Conservation (phyloP, 1,284 basidiomycete genomes). For the Exobasidium cylindrosporum region DNA sequence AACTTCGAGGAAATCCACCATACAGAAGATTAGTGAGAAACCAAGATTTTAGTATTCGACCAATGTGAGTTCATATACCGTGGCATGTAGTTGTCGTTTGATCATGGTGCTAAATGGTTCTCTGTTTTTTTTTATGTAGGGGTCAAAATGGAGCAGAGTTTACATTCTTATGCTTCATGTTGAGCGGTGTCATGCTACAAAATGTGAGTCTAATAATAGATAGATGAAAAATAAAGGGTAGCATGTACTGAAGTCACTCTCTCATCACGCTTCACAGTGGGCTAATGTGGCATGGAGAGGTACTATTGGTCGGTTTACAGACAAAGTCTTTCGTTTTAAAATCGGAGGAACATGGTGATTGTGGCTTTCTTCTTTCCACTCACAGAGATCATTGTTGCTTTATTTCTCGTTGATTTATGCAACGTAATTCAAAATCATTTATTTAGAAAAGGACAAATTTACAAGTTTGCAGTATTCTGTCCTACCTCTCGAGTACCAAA, state of each 20-base stretch:
- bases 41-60: constrained; percentile 4
- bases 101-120: no score
- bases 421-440: no score
- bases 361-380: neutral
- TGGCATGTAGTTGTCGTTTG: no score
- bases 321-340: neutral
- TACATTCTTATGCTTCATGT: constrained; percentile 2
- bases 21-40: neutral
- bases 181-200: constrained; percentile 2
- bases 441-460: no score
- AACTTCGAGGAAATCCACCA: constrained; percentile 4
- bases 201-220: neutral
- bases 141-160: neutral
- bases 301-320: neutral
- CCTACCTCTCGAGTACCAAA: constrained; percentile 17
- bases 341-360: constrained; percentile 8
- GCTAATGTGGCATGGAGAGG: neutral
- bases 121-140: neutral
- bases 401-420: neutral
- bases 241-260: neutral
- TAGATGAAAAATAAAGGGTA: neutral
- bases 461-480: no score
- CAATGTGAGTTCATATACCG: constrained; percentile 2
- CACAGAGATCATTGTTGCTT: neutral
- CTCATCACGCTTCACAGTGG: neutral